Base-by-base conservation (phyloP, 768 basidiomycete species). In the Leccinum rimulosum region DNA sequence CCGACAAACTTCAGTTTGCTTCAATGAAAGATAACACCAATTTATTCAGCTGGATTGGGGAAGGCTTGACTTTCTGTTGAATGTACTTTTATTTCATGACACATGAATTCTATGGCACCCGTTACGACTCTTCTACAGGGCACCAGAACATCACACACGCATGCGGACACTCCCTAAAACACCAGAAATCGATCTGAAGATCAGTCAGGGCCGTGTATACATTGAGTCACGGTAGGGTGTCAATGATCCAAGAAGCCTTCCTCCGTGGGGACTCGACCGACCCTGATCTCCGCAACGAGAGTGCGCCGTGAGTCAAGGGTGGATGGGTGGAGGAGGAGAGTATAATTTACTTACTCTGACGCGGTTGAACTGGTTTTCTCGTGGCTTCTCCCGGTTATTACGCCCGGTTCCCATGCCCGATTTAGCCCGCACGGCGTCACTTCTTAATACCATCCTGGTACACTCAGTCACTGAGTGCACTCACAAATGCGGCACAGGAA, bases 401-500 rank as follows among this genome's bases (percentile, higher is more conserved):
- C 40, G 40, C 40, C 40, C 40, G n/a, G 11, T 45, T 45, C 19
- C 43, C 43, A 45, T 45, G 43, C 19, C 43, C 19, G 43, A 19
- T 11, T 45, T 45, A 19, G 43, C 43, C 11, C 19, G 43, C 43
- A 12, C 35, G 7, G 17, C 38, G 17, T 3, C 38, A 7, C 38
- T 43, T 7, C n/a, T 3, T 25, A 25, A 25, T 43, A 43, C 43
- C 43, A 43, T 43, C 40, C 38, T n/a, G 40, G 9, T 43, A 10
- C n/a, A 45, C 43, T 12, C 43, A 10, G 43, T 45, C n/a, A 45
- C 43, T 12, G 19, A 10, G 43, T 45, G 9, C 11, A 62, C 50
- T 56, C 64, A 50, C 55, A 52, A 15, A 15, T 70, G 56, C 68
- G 71, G 40, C 60, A 71, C 8, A 71, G 71, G 33, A 74, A 63